A percentile compares a stretch with the other conserved stretches of the same genome.
Conservation (phyloP, 2,329 filamentous ascomycete genomes). For the Fusarium odoratissimum region DNA sequence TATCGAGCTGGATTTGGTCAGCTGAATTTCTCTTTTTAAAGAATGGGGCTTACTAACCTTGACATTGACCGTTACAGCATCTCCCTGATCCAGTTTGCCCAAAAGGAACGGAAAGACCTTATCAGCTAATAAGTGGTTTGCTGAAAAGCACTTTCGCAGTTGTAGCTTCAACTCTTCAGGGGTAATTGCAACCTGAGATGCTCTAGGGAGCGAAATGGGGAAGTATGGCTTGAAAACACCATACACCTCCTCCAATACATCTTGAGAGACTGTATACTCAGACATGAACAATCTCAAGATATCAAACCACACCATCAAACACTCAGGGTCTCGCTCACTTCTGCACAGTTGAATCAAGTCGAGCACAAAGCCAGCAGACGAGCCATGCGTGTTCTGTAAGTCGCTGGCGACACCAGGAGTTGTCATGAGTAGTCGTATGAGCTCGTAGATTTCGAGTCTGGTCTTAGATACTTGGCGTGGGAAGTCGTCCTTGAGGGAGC, state of each 20-base stretch:
- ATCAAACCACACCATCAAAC: constrained; percentile 68
- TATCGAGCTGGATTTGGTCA: constrained; percentile 58
- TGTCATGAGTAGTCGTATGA: constrained; percentile 59
- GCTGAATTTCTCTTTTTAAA: neutral
- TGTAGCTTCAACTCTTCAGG: constrained; percentile 67
- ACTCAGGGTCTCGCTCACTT: constrained; percentile 67
- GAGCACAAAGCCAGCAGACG: constrained; percentile 59
- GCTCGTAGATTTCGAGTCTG: constrained; percentile 63
- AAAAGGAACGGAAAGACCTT: constrained; percentile 65
- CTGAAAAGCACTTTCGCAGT: constrained; percentile 65
- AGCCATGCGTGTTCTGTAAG: constrained; percentile 58
- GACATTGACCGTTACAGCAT: constrained; percentile 67
- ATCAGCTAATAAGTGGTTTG: constrained; percentile 59
- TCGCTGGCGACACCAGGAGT: constrained; percentile 57
- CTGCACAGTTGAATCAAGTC: constrained; percentile 63
- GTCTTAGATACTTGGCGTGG: constrained; percentile 64
- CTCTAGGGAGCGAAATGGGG: constrained; percentile 66
- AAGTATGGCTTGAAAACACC: constrained; percentile 70
- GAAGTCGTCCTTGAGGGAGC: constrained; percentile 67
- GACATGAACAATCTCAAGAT: constrained; percentile 59
- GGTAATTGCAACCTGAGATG: constrained; percentile 64
- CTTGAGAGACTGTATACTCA: constrained; percentile 58
- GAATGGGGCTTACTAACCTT: constrained; percentile 54
- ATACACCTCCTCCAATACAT: constrained; percentile 63
- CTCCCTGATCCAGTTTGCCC: constrained; percentile 68